phyloP scores from a whole-genome alignment of 306 rosid species.

The Dalbergia cochinchinensis region DNA sequence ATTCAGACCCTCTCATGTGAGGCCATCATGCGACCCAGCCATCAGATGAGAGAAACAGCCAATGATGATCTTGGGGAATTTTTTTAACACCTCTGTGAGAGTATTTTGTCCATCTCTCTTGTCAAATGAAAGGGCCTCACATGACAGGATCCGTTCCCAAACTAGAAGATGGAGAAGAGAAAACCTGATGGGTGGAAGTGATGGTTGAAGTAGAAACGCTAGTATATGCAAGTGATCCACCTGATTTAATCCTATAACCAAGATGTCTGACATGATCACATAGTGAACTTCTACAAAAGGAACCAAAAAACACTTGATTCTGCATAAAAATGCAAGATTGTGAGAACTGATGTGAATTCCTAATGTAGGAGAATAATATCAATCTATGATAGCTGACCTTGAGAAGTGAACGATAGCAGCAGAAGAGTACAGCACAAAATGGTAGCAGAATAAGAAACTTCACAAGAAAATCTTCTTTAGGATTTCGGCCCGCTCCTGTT shows the following conservation, averaged over 20 bases:
- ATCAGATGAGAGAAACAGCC: conserved; percentile 4
- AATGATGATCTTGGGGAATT: not conserved
- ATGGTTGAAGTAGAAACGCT: conserved; percentile 62
- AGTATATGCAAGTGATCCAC: conserved; percentile 65
- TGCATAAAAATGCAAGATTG: conserved; percentile 49
- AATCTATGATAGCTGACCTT: conserved; percentile 64
- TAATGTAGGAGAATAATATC: conserved; percentile 37
- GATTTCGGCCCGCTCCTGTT: conserved; percentile 86
- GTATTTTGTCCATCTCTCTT: conserved; percentile 19
- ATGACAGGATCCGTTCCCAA: conserved; percentile 37
- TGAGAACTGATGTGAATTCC: conserved; percentile 41
- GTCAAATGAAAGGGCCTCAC: conserved; percentile 27
- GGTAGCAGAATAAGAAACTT: conserved; percentile 80
- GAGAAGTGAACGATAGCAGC: conserved; percentile 61
- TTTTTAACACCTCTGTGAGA: conserved; percentile 7
- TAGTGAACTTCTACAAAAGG: conserved; percentile 73
- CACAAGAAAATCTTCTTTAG: conserved; percentile 77
- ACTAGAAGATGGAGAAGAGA: conserved; percentile 32
- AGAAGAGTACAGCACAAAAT: conserved; percentile 68
- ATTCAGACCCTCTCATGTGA: conserved; percentile 25
- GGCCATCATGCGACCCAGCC: conserved; percentile 7
- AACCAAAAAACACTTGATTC: conserved; percentile 60
- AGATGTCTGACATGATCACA: conserved; percentile 76
- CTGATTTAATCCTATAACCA: conserved; percentile 73
- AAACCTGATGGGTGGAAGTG: conserved; percentile 68